Evolutionary conservation across 805 yeast species (phyloP), one percentile per base, ranked within the genome.

Genomic region (Teunomyces funiuensis): DNA sequence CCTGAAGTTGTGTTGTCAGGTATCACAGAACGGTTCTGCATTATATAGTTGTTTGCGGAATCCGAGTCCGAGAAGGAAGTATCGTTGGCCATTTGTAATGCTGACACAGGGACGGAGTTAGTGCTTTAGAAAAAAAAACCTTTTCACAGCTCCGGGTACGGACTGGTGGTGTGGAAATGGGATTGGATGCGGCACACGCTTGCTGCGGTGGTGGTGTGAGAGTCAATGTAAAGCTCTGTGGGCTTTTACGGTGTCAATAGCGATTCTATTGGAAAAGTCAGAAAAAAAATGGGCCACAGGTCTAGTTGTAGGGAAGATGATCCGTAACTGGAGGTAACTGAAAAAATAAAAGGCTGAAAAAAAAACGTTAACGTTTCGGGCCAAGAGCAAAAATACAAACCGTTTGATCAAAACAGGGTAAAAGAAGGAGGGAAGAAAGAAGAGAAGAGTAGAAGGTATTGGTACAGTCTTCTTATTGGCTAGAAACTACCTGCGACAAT

Each of bases 361-460:
- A 30, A n/a, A 31, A 23, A 31, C 34, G 34, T 31, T 31, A 31
- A 31, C 23, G 18, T 13, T 13, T 18, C 34, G n/a, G 34, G 34
- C 25, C 1, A 16, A 18, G n/a, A 31, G 19, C 15, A 16, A 28
- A 31, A 31, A 18, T n/a, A 6, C 8, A n/a, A 4, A 17, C 14
- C n/a, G 17, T n/a, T n/a, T 17, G 9, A 15, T 5, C n/a, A 19
- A 9, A 22, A 28, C 19, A n/a, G 19, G 8, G 10, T 16, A 7
- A 8, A 28, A n/a, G n/a, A n/a, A n/a, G n/a, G n/a, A n/a, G n/a
- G n/a, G n/a, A n/a, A n/a, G n/a, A n/a, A n/a, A n/a, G n/a, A n/a
- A n/a, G n/a, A n/a, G n/a, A n/a, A n/a, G n/a, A n/a, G n/a, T n/a
- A n/a, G n/a, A n/a, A n/a, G n/a, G n/a, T n/a, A n/a, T n/a, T n/a